These are phyloP conservation scores for Botryobasidium botryosum DNA, from an alignment of 768 basidiomycete species.

Conservation along the genomic window DNA sequence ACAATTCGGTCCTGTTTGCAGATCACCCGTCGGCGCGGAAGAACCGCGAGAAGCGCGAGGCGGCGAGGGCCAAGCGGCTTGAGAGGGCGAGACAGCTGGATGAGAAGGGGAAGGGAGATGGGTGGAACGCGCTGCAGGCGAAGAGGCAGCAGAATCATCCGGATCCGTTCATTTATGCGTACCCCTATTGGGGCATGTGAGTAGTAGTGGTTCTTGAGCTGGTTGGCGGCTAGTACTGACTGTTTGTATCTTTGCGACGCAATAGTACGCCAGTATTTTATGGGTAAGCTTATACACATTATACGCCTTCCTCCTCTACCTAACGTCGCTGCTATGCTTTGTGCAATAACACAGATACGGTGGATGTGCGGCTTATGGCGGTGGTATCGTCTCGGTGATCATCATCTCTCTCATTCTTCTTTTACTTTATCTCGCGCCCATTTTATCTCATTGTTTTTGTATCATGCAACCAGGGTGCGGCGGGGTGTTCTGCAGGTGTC, in stretches of 20 bases:
- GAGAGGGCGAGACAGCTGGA: conserved; percentile 3
- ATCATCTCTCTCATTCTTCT: too few relatives aligned
- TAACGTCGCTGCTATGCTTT: neutral
- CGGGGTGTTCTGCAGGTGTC: neutral
- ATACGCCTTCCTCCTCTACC: neutral
- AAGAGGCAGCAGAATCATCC: conserved; percentile 4
- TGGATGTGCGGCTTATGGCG: neutral
- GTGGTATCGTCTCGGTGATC: neutral
- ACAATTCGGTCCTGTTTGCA: conserved; percentile 9
- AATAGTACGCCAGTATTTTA: too few relatives aligned
- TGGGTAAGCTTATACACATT: neutral
- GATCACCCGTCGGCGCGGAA: conserved; percentile 5
- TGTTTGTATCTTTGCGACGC: too few relatives aligned
- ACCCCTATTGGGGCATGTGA: conserved; percentile 5
- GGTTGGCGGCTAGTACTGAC: neutral
- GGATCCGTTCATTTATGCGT: neutral
- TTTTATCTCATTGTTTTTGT: too few relatives aligned
- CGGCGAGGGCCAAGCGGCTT: conserved; percentile 4
- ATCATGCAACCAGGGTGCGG: too few relatives aligned
- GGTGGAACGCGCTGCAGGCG: conserved; percentile 5
- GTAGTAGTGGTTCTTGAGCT: neutral
- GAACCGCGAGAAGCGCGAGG: conserved; percentile 1
- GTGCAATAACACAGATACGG: too few relatives aligned
- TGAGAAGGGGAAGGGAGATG: conserved; percentile 8
- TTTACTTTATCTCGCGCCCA: too few relatives aligned